Evolutionary conservation across 2,329 filamentous ascomycete species (phyloP), one percentile per base, ranked within the genome.

Genomic region (Fusarium sp.): DNA sequence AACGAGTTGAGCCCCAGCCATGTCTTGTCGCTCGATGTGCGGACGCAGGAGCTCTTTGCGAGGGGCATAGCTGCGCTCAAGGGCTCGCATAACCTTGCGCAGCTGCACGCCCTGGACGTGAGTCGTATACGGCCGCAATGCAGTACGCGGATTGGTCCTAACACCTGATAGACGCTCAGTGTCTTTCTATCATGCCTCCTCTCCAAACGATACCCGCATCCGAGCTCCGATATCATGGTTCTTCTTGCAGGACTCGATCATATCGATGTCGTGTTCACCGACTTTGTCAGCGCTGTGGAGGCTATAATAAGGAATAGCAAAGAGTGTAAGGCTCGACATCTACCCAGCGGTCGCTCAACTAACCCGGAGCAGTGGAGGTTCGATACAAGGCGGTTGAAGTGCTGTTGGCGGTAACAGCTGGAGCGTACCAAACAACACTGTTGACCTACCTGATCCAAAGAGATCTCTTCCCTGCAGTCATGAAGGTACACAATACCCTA

Each of bases 391-490:
- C 95, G 13, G 89, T 98, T 36, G 89, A 93, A 76, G 92, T 94
- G 48, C 91, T 95, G 13, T 88, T 98, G 66, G 92, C 95, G 20
- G 91, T 98, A 63, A 93, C 94, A 12, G 94, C 95, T 15, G 95
- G 96, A n/a, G 95, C 95, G 64, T 98, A 98, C 82, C 95, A 97
- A 83, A 98, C 96, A 8, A 96, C 94, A 54, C 87, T 99, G 28
- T 88, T 98, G 62, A 97, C 95, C 3, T 99, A 98, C 83, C 94
- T 99, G 79, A 96, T 96, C 45, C 95, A 98, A 79, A 89, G 94
- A 75, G 96, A 99, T 81, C 87, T 98, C 41, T 99, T 99, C 79
- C 96, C 96, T 26, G 92, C 95, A 14, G 88, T 98, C 61, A 98
- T 98, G 90, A 98, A 97, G 90, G 94, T 96, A 81, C 63, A 84